These are phyloP conservation scores for Candida palmyrensis DNA, from an alignment of 805 yeast species.

Conservation along the genomic window DNA sequence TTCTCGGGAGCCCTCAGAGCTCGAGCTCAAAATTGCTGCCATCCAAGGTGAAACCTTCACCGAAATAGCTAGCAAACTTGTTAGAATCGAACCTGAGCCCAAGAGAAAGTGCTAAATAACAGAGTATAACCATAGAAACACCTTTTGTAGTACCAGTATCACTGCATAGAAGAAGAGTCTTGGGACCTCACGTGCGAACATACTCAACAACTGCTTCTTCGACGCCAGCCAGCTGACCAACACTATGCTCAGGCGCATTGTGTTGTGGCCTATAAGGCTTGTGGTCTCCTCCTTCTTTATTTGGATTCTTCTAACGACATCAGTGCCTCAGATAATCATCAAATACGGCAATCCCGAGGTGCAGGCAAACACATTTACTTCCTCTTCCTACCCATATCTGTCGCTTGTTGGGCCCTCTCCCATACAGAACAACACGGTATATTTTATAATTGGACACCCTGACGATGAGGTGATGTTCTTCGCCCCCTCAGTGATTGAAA, in stretches of 20 bases:
- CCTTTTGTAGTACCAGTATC: no score
- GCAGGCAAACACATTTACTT: conserved; percentile 18
- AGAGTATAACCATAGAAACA: no score
- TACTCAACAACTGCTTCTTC: no score
- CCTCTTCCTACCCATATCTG: conserved; percentile 26
- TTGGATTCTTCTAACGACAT: conserved; percentile 37
- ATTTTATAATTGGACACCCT: conserved; percentile 83
- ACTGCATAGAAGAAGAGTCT: background rate
- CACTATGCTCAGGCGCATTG: background rate
- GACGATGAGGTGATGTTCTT: conserved; percentile 99
- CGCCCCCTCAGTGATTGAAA: conserved; percentile 65
- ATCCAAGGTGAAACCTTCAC: conserved; percentile 65
- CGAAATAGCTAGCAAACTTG: conserved; percentile 22
- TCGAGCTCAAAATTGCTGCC: conserved; percentile 59
- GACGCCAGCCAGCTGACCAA: no score
- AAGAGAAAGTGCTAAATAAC: background rate
- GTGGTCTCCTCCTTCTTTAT: conserved; percentile 22
- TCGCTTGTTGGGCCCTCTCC: conserved; percentile 33
- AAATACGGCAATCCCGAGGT: conserved; percentile 25
- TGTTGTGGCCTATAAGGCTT: conserved; percentile 6
- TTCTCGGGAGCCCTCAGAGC: conserved; percentile 57
- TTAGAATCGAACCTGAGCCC: background rate
- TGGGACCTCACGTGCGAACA: no score
- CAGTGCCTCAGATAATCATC: conserved; percentile 31
- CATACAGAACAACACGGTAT: conserved; percentile 32